Percentiles rank a stretch among this genome's conserved stretches.
Conservation (phyloP, 164 flowering plant genomes). For the Berberis thunbergii region DNA sequence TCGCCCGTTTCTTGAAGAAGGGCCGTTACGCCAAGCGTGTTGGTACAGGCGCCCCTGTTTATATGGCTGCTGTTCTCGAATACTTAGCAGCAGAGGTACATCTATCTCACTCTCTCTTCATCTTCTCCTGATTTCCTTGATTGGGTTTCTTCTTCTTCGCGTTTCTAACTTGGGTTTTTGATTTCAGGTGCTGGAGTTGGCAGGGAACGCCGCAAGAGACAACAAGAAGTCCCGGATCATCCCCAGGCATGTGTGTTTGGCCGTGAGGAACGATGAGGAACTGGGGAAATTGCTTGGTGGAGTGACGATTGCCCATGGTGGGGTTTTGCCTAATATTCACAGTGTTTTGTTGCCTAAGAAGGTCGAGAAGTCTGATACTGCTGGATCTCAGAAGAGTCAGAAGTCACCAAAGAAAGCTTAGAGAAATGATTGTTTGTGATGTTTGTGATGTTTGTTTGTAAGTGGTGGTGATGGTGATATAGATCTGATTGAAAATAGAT, state of each 20-base stretch:
- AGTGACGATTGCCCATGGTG: conserved; percentile 12
- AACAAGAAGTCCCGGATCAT: conserved; percentile 9
- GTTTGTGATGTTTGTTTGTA: too few species aligned
- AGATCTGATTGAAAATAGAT: too few species aligned
- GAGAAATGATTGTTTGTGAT: too few species aligned
- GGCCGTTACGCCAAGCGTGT: conserved; percentile 15
- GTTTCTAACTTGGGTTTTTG: background rate
- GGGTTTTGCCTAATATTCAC: conserved; percentile 12
- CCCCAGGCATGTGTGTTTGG: conserved; percentile 11
- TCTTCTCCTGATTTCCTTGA: background rate
- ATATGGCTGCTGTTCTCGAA: conserved; percentile 13
- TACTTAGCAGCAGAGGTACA: conserved; percentile 11
- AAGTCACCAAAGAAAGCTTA: background rate
- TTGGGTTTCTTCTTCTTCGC: too few species aligned
- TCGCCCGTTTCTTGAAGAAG: conserved; percentile 11
- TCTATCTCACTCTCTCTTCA: background rate
- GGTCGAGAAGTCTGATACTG: conserved; percentile 1
- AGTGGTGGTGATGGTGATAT: too few species aligned
- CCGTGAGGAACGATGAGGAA: conserved; percentile 10
- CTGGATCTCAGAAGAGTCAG: background rate
- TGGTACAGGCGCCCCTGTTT: conserved; percentile 12
- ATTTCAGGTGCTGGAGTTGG: conserved; percentile 11
- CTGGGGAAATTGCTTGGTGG: conserved; percentile 11
- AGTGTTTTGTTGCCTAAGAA: conserved; percentile 14
- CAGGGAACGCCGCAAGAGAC: conserved; percentile 14